These are phyloP conservation scores for Lagenaria siceraria DNA, from an alignment of 306 rosid genomes.

Conservation along the genomic window DNA sequence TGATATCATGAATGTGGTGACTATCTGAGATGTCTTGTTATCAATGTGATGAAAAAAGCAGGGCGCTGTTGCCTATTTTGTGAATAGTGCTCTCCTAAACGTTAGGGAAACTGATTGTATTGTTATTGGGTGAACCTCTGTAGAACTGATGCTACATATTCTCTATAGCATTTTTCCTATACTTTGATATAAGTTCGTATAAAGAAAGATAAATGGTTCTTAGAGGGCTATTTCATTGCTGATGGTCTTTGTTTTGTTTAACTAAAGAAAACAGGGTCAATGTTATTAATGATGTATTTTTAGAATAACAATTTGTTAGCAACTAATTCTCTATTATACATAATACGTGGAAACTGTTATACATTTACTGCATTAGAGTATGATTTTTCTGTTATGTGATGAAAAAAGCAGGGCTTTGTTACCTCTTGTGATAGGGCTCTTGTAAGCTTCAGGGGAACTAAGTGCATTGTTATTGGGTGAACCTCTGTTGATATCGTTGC, in stretches of 20 bases:
- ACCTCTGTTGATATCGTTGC: constrained; percentile 29
- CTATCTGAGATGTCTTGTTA: neutral
- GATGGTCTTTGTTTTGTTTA: neutral
- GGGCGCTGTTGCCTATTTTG: constrained; percentile 29
- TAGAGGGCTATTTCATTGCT: neutral
- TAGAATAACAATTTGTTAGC: neutral
- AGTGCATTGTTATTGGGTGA: constrained; percentile 64
- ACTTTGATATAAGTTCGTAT: neutral
- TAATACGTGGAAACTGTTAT: neutral
- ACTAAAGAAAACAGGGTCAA: neutral
- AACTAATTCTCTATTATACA: too few species aligned
- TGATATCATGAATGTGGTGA: neutral
- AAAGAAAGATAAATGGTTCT: neutral
- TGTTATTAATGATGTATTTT: too few species aligned
- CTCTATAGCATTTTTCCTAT: neutral
- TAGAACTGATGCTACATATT: too few species aligned
- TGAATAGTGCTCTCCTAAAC: constrained; percentile 34
- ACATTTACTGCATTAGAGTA: neutral
- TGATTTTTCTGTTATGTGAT: constrained; percentile 11
- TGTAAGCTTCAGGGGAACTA: constrained; percentile 43
- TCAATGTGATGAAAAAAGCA: constrained; percentile 31
- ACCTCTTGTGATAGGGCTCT: constrained; percentile 34
- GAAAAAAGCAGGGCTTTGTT: constrained; percentile 34
- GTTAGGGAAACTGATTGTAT: constrained; percentile 34
- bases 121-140: constrained; percentile 71